Percentiles rank a stretch among this genome's conserved stretches.
phyloP scores from a whole-genome alignment of 2,329 filamentous ascomycete species.

The Cercospora berteroae region DNA sequence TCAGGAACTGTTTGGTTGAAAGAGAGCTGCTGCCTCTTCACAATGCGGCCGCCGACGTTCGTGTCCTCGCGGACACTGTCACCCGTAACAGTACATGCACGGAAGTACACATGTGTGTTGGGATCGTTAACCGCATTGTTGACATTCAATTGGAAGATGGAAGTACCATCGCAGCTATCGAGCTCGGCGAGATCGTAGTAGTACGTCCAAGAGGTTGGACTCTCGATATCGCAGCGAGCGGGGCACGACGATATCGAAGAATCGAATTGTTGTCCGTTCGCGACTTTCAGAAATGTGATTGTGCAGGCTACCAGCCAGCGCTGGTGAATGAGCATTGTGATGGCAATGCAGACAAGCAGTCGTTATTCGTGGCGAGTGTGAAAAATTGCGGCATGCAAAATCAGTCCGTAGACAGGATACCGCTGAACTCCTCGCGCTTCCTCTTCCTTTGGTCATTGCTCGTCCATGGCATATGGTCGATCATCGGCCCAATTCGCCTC shows the following conservation, averaged over 20 bases:
- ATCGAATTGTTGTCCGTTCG: background rate
- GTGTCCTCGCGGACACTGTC: background rate
- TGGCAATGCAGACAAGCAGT: background rate
- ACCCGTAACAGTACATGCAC: constrained; percentile 14
- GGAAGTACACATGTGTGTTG: constrained; percentile 8
- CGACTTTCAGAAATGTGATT: background rate
- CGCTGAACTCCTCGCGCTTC: background rate
- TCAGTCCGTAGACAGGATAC: background rate
- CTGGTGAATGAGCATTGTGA: background rate
- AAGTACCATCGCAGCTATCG: constrained; percentile 12
- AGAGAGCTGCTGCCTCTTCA: background rate
- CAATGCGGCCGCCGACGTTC: background rate
- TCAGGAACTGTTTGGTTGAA: constrained; percentile 3
- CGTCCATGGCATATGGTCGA: background rate
- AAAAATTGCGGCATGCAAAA: background rate
- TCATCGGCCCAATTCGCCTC: background rate
- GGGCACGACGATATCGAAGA: background rate
- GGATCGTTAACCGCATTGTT: constrained; percentile 15
- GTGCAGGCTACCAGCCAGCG: background rate
- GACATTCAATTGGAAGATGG: constrained; percentile 14
- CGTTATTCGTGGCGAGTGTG: background rate
- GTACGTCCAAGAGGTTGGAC: constrained; percentile 7
- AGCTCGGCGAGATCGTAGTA: constrained; percentile 9
- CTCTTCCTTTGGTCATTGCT: background rate
- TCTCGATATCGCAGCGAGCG: background rate